Percentiles rank a stretch among this genome's conserved stretches.
These are phyloP conservation scores for Dendrobium nobile DNA, from an alignment of 106 monocot species.

Conservation along the genomic window DNA sequence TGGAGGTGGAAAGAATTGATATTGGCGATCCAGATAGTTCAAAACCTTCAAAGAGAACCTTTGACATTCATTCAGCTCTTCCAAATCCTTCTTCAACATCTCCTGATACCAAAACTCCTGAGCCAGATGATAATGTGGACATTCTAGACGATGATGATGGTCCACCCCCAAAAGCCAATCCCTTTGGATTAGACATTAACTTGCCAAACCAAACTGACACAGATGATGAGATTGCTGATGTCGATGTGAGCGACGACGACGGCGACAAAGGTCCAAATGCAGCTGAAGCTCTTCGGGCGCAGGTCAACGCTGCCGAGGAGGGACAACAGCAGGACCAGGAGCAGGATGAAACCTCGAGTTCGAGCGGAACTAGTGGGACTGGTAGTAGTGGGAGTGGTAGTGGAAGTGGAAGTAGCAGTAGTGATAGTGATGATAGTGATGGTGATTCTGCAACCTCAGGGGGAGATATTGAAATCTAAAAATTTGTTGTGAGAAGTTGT, in stretches of 20 bases:
- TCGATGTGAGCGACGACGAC: conserved; percentile 62
- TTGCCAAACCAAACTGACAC: conserved; percentile 35
- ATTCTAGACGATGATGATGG: conserved; percentile 41
- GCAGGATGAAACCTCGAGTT: conserved; percentile 16
- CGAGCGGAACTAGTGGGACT: conserved; percentile 54
- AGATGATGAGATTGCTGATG: conserved; percentile 84
- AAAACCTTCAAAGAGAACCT: conserved; percentile 38
- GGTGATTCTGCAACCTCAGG: conserved; percentile 73
- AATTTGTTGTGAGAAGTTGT: background rate
- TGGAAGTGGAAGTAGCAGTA: conserved; percentile 53
- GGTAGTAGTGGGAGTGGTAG: conserved; percentile 56
- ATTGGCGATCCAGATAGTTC: conserved; percentile 71
- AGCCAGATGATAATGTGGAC: conserved; percentile 44
- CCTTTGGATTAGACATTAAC: conserved; percentile 42
- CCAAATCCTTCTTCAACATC: conserved; percentile 25
- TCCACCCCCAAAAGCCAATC: conserved; percentile 11
- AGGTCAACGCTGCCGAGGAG: conserved; percentile 50
- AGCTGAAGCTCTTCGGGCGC: conserved; percentile 69
- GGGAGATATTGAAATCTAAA: conserved; percentile 68
- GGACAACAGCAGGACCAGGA: conserved; percentile 23
- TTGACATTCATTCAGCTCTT: conserved; percentile 13
- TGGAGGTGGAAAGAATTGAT: conserved; percentile 92
- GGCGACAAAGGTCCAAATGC: conserved; percentile 54
- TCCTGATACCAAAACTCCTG: conserved; percentile 36
- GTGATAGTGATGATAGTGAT: conserved; percentile 49